Conservation (phyloP, 1,284 basidiomycete species). For the Sanghuangporus baumii region DNA sequence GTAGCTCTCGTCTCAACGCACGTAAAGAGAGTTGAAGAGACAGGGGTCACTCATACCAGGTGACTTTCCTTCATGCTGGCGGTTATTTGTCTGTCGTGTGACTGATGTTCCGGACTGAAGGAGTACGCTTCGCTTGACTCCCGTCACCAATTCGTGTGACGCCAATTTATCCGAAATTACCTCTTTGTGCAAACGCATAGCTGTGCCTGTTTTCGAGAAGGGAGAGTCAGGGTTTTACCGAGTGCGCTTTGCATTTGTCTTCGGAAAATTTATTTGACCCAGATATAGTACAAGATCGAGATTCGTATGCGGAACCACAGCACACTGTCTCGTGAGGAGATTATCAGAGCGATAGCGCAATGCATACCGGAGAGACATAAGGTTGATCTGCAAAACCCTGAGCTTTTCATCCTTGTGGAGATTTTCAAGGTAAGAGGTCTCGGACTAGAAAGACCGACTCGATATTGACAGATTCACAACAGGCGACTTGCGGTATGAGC, state of each 20-base stretch:
- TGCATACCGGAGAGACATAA: conserved; percentile 61
- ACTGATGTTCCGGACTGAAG: conserved; percentile 30
- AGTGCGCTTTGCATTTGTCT: conserved; percentile 24
- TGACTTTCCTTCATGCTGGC: conserved; percentile 25
- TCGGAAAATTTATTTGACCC: background rate
- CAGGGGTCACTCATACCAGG: conserved; percentile 64
- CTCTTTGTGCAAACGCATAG: conserved; percentile 47
- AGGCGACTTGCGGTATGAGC: conserved; percentile 70
- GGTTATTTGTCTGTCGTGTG: background rate
- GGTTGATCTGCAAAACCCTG: conserved; percentile 61
- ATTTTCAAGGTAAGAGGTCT: conserved; percentile 62
- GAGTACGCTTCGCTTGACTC: conserved; percentile 62
- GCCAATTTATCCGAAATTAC: conserved; percentile 66
- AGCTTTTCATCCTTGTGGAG: conserved; percentile 70
- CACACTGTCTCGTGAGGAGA: conserved; percentile 46
- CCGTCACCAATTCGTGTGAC: conserved; percentile 58
- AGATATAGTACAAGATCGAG: conserved; percentile 70
- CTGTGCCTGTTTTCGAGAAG: conserved; percentile 45
- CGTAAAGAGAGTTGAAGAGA: conserved; percentile 53
- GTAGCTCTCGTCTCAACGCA: conserved; percentile 64
- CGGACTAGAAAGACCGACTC: background rate
- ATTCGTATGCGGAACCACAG: conserved; percentile 68
- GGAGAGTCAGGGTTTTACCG: conserved; percentile 39
- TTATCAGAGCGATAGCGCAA: conserved; percentile 63
- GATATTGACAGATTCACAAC: conserved; percentile 2